These are phyloP conservation scores for Chaetomium sp. DNA, from an alignment of 2,329 filamentous ascomycete genomes.

Conservation along the genomic window DNA sequence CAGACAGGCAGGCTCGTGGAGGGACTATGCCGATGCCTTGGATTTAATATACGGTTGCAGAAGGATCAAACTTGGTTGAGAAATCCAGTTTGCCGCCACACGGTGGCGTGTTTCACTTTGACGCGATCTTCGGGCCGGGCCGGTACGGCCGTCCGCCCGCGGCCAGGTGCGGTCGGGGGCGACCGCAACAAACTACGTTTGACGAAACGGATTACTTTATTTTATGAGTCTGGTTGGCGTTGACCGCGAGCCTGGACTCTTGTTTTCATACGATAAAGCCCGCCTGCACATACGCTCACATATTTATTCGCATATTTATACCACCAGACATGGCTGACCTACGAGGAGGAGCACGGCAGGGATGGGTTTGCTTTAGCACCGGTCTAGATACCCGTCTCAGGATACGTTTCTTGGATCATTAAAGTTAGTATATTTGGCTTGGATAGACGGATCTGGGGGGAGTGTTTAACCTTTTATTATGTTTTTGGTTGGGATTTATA, in stretches of 20 bases:
- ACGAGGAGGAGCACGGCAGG: neutral
- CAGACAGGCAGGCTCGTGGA: conserved; percentile 22
- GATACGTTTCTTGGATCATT: neutral
- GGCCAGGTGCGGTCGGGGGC: neutral
- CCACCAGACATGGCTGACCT: neutral
- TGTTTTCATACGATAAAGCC: neutral
- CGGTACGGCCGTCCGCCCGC: neutral
- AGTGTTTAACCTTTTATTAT: neutral
- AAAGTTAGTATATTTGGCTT: neutral
- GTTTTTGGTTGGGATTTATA: neutral
- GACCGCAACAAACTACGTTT: neutral
- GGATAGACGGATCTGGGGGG: conserved; percentile 7
- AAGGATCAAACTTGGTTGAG: neutral
- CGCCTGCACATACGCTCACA: neutral
- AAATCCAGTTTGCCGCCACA: neutral
- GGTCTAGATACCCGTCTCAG: neutral
- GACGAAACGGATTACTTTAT: neutral
- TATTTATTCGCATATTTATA: neutral
- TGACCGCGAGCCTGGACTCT: neutral
- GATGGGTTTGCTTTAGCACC: neutral
- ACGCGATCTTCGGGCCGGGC: conserved; percentile 4
- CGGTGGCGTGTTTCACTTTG: neutral
- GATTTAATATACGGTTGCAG: conserved; percentile 15
- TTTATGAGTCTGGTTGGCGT: neutral
- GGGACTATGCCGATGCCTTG: conserved; percentile 23